Conservation (phyloP, 805 yeast species). For the Saturnispora mendoncae region DNA sequence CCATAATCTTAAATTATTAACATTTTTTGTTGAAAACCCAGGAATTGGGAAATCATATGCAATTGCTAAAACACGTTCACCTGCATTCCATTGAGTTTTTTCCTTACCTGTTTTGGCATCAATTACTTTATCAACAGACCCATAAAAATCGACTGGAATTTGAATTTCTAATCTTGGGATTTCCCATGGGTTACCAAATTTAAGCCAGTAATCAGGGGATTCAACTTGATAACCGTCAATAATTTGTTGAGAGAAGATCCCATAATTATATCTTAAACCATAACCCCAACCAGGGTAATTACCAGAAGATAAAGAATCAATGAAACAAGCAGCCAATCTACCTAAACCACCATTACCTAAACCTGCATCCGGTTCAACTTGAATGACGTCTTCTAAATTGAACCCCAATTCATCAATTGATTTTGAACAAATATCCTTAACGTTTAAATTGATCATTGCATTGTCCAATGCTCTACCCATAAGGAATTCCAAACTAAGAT, state of each 20-base stretch:
- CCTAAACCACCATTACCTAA: slow-evolving; percentile 95
- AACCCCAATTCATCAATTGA: slow-evolving; percentile 73
- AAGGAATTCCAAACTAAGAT: slow-evolving; percentile 76
- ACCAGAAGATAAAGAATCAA: slow-evolving; percentile 79
- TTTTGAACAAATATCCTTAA: slow-evolving; percentile 48
- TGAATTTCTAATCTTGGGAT: slow-evolving; percentile 79
- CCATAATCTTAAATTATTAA: slow-evolving; percentile 88
- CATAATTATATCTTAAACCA: slow-evolving; percentile 88
- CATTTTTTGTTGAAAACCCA: slow-evolving; percentile 73
- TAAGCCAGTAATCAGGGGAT: slow-evolving; percentile 90
- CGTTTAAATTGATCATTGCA: slow-evolving; percentile 74
- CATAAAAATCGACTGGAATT: slow-evolving; percentile 86
- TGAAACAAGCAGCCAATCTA: slow-evolving; percentile 87
- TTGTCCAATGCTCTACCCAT: slow-evolving; percentile 96
- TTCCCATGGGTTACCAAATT: slow-evolving; percentile 89
- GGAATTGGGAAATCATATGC: slow-evolving; percentile 92
- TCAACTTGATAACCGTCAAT: slow-evolving; percentile 91
- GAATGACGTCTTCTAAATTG: slow-evolving; percentile 74
- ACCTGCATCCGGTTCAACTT: slow-evolving; percentile 89
- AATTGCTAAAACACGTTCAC: slow-evolving; percentile 81
- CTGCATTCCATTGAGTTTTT: slow-evolving; percentile 72
- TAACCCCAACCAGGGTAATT: slow-evolving; percentile 96
- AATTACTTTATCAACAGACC: slow-evolving; percentile 53
- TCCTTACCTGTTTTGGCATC: slow-evolving; percentile 47
- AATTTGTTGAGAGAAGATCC: slow-evolving; percentile 84